Percentiles rank a stretch among this genome's conserved stretches.
Conservation (phyloP, 495 filamentous ascomycete species). For the Talaromyces ruber region DNA sequence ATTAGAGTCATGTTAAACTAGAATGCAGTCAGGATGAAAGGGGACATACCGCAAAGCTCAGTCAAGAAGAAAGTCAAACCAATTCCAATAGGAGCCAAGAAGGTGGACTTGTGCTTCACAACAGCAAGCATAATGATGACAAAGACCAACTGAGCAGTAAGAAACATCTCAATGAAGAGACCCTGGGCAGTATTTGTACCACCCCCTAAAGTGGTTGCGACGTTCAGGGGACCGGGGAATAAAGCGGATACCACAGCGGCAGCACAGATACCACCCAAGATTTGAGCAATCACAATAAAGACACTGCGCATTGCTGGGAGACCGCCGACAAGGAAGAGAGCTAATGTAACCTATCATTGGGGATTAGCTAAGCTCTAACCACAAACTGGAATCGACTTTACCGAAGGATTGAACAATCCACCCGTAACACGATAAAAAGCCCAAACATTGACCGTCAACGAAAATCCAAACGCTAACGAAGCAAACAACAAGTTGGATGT, state of each 20-base stretch:
- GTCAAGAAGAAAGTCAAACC: slow-evolving; percentile 64
- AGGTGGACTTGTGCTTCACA: slow-evolving; percentile 76
- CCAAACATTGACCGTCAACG: slow-evolving; percentile 75
- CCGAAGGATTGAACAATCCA: slow-evolving; percentile 76
- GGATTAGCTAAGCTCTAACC: not conserved
- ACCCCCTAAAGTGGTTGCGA: slow-evolving; percentile 50
- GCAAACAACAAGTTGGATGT: slow-evolving; percentile 56
- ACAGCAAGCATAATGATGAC: slow-evolving; percentile 76
- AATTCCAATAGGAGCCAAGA: slow-evolving; percentile 70
- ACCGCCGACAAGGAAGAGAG: slow-evolving; percentile 47
- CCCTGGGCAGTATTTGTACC: slow-evolving; percentile 55
- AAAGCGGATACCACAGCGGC: slow-evolving; percentile 53
- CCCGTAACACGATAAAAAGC: slow-evolving; percentile 76
- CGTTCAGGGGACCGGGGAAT: slow-evolving; percentile 53
- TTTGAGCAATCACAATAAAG: slow-evolving; percentile 44
- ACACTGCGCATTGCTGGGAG: slow-evolving; percentile 41
- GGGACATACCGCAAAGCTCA: slow-evolving; percentile 49
- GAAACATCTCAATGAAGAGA: slow-evolving; percentile 72
- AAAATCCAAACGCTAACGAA: slow-evolving; percentile 62
- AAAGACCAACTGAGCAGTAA: slow-evolving; percentile 69
- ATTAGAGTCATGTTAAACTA: not conserved
- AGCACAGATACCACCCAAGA: slow-evolving; percentile 50
- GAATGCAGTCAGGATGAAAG: not conserved
- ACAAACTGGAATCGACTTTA: slow-evolving; percentile 19
- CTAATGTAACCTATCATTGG: slow-evolving; percentile 43